Evolutionary conservation across 345 rosid genomes (phyloP).

Genomic region (Bruguiera gymnorhiza): DNA sequence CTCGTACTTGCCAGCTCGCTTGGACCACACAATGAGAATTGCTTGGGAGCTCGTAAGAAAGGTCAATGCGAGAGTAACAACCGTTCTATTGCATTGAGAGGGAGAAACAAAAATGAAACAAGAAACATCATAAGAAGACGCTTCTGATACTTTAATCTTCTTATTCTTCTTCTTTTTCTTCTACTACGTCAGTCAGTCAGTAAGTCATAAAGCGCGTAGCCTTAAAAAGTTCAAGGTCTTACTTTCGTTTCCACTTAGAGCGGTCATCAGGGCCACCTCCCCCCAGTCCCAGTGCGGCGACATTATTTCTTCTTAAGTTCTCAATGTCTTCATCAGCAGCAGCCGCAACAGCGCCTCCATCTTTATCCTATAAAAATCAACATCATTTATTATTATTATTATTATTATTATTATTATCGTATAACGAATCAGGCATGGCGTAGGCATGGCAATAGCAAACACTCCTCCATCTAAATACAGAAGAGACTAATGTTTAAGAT

Average conservation of each 20-base stretch:
- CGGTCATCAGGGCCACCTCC: slow-evolving; percentile 36
- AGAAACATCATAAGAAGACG: neutral
- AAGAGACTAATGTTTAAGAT: no score
- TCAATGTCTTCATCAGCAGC: slow-evolving; percentile 35
- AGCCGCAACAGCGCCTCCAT: slow-evolving; percentile 23
- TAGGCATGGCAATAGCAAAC: no score
- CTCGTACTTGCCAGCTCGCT: slow-evolving; percentile 96
- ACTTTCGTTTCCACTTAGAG: slow-evolving; percentile 81
- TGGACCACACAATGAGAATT: slow-evolving; percentile 95
- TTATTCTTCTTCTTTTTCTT: neutral
- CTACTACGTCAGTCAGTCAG: neutral
- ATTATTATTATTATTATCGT: no score
- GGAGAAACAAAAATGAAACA: neutral
- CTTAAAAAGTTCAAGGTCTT: slow-evolving; percentile 6
- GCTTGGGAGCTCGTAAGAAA: slow-evolving; percentile 96
- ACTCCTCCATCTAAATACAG: no score
- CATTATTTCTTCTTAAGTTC: slow-evolving; percentile 36
- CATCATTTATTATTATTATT: neutral
- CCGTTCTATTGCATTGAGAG: slow-evolving; percentile 39
- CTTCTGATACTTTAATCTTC: neutral
- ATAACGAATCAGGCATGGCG: no score
- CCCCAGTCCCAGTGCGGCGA: slow-evolving; percentile 30
- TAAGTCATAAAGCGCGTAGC: neutral
- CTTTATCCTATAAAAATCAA: slow-evolving; percentile 34
- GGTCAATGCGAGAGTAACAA: slow-evolving; percentile 81